Conservation (phyloP, 2,329 filamentous ascomycete species). For the Fusarium austroafricanum region DNA sequence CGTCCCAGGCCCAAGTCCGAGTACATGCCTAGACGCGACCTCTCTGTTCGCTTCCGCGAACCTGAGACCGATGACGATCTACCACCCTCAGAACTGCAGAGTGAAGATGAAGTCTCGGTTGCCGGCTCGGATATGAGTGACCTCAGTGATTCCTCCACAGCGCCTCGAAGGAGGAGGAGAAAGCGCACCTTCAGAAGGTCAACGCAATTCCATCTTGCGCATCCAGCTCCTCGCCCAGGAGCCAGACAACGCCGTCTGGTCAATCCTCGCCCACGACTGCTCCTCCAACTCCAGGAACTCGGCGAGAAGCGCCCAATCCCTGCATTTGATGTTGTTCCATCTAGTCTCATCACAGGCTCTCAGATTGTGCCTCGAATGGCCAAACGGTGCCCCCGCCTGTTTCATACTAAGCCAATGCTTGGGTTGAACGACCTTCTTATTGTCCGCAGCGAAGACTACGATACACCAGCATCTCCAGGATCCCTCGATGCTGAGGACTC, state of each 20-base stretch:
- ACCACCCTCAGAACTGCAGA: conserved; percentile 43
- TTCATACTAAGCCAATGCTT: conserved; percentile 71
- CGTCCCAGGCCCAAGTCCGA: conserved; percentile 53
- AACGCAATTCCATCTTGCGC: conserved; percentile 74
- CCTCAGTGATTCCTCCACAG: conserved; percentile 59
- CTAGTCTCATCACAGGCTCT: conserved; percentile 67
- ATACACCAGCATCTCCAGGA: conserved; percentile 40
- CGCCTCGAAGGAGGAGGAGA: conserved; percentile 52
- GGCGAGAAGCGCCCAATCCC: conserved; percentile 71
- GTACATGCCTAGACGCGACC: conserved; percentile 53
- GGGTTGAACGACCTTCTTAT: conserved; percentile 77
- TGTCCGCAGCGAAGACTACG: conserved; percentile 77
- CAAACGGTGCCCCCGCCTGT: conserved; percentile 72
- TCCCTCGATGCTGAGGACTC: conserved; percentile 59
- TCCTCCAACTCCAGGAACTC: conserved; percentile 79
- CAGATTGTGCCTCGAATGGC: conserved; percentile 69
- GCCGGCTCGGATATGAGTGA: conserved; percentile 58
- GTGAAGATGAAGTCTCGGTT: conserved; percentile 62
- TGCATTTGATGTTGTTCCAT: conserved; percentile 78
- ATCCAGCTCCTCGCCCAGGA: conserved; percentile 70
- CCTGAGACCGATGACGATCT: conserved; percentile 48
- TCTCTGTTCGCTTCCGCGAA: conserved; percentile 61
- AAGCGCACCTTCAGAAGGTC: conserved; percentile 64
- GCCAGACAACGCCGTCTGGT: conserved; percentile 74
- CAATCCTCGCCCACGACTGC: conserved; percentile 73